Base-by-base conservation (phyloP, 2,329 filamentous ascomycete species). In the Calonectria pteridis region DNA sequence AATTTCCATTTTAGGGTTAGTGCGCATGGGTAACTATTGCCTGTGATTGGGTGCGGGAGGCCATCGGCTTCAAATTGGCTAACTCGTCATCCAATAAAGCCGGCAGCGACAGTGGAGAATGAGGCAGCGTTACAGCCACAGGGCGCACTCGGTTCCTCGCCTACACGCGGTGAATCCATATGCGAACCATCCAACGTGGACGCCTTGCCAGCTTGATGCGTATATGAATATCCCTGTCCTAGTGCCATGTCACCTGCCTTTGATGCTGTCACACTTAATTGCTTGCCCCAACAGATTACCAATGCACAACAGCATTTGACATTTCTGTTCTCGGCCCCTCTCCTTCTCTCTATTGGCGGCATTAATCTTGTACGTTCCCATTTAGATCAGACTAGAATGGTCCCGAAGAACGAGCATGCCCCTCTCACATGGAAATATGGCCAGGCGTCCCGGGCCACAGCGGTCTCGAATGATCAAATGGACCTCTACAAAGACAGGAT, bases 401-500 rank as follows among this genome's bases (percentile, higher is more conserved):
- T 14, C 29, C 50, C 55, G 6, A 13, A 59, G 53, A 9, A 11
- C 6, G 31, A 4, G 23, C 6, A 49, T 20, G 37, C 18, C 20
- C 28, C 43, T 20, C 31, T 63, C 1, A 37, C 53, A 11, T 69
- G 55, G 67, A 49, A 50, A 40, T 20, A 63, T 43, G 43, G 16
- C 31, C 67, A 26, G 33, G n/a, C 33, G 16, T 20, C 43, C 10
- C 55, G 67, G 29, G 67, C 67, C 5, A 26, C 31, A 14, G 55
- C 55, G 7, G 20, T 69, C 14, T 69, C 67, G 23, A 51, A 51
- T 14, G 43, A 69, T 29, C n/a, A 63, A 18, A 63, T 69, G 14
- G 67, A 69, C 28, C 43, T 40, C 1, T 63, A 69, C 55, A 51
- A 69, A 20, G 67, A 69, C 20, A 43, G 26, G 18, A 69, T 69